These are phyloP conservation scores for Saccharata proteae DNA, from an alignment of 2,329 filamentous ascomycete species.

Conservation along the genomic window DNA sequence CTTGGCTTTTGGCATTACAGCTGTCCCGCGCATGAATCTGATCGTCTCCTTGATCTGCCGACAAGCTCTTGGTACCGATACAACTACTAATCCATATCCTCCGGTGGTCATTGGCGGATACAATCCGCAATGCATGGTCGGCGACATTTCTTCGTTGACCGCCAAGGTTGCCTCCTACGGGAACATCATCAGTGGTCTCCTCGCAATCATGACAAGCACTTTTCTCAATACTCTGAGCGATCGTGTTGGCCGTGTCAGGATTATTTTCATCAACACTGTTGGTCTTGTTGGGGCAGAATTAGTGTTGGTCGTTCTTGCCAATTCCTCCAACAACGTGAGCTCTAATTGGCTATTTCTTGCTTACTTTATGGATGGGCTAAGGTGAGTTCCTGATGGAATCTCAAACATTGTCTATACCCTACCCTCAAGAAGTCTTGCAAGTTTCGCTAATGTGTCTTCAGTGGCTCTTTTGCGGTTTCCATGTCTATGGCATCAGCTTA, in stretches of 20 bases:
- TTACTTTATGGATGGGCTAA: constrained; percentile 9
- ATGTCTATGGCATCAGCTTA: constrained; percentile 12
- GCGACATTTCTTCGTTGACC: constrained; percentile 6
- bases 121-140: constrained; percentile 10
- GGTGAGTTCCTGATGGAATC: constrained; percentile 4
- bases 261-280: constrained; percentile 6
- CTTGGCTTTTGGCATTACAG: constrained; percentile 10
- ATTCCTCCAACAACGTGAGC: neutral
- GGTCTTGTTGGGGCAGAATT: constrained; percentile 7
- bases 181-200: constrained; percentile 9
- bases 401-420: neutral
- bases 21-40: constrained; percentile 11
- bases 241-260: constrained; percentile 8
- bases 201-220: constrained; percentile 7
- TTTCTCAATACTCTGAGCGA: constrained; percentile 9
- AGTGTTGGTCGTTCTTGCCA: constrained; percentile 7
- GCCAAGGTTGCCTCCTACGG: constrained; percentile 8
- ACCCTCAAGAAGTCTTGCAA: no score
- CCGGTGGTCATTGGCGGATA: constrained; percentile 10
- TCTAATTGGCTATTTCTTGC: constrained; percentile 10
- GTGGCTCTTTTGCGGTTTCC: constrained; percentile 9
- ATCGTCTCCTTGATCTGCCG: constrained; percentile 7
- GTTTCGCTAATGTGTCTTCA: neutral
- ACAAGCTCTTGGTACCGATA: neutral
- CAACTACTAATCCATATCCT: no score